Base-by-base conservation (phyloP, 2,329 filamentous ascomycete genomes). In the Chaetomium strumarium region DNA sequence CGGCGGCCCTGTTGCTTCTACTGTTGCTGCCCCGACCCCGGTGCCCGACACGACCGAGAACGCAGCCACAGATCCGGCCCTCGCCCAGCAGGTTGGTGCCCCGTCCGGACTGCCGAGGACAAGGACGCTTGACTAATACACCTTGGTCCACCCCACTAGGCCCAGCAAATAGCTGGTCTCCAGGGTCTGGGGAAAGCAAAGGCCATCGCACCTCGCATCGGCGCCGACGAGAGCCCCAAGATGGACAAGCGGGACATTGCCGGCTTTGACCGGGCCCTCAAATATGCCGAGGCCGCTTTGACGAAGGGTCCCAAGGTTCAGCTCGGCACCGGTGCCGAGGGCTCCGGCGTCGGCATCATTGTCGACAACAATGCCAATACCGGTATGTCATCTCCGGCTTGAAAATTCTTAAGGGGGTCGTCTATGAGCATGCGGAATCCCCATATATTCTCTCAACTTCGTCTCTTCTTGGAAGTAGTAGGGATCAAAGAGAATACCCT, bases 101-200 rank as follows among this genome's bases (percentile, higher is more conserved):
- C 13, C 16, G 5, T 17, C 12, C 30, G 2, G 3, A 8, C 9
- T 38, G 16, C 10, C 24, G 24, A 46, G 17, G 17, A 6, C 19
- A 3, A 39, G n/a, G 12, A 1, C 6, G 10, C 1, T 16, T 36
- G 29, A 39, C 40, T 47, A 12, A 39, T 20, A 24, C 4, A n/a
- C n/a, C n/a, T 7, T 24, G 24, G 17, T 48, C 14, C 39, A 41
- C 38, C 16, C 31, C 19, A 16, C 37, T 24, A 51, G 70, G 68
- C 71, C 11, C 61, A 70, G 34, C 70, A 73, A 56, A 73, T 75
- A 49, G 66, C 72, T 42, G 62, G 66, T 14, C 69, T 76, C 33
- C 72, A 75, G 58, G 74, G 73, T 30, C 70, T 76, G 66, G 73
- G 73, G 60, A 76, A 76, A 66, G 70, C 74, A 60, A 76, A 76